Base-by-base conservation (phyloP, 495 filamentous ascomycete species). In the Chaetomidium leptoderma region DNA sequence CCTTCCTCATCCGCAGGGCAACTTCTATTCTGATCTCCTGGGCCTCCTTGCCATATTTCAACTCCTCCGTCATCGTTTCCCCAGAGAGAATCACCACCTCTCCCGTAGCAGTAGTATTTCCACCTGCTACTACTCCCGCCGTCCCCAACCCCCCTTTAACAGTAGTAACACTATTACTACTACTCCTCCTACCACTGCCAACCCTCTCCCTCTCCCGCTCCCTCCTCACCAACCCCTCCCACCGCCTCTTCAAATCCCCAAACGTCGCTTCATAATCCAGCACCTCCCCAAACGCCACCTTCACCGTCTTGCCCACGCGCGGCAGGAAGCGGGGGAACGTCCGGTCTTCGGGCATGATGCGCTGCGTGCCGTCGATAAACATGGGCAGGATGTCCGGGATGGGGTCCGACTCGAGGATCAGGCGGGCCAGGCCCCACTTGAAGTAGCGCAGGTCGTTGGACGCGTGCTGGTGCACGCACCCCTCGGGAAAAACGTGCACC, bases 401-500 rank as follows among this genome's bases (percentile, higher is more conserved):
- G 29, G 87, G 87, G 26, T 90, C 88, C 46, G 86, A 76, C 69
- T 98, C 93, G 10, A 98, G 79, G 50, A 98, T 92, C 36, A 96
- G 74, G 2, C 93, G 83, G 5, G 92, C 87, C 7, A 97, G 76
- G 6, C 93, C 93, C 93, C 93, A 98, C 71, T 93, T 95, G 81
- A 96, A 96, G 75, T 98, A 98, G 11, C 92, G 87, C 82, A 97
- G 86, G 35, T 84, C 82, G 60, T 85, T 83, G 30, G 78, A 70
- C 3, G 87, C 83, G 55, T 91, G 83, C 74, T 98, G 93, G 72
- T 97, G 92, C 23, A 96, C 88, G 61, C 86, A 86, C 14, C 91
- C 93, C 71, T 98, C 93, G 35, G 93, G 93, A 73, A 97, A 98
- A 42, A 97, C 87, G 72, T 98, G 93, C 3, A 97, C 75, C 93